A percentile compares a stretch with the other conserved stretches of the same genome.
Conservation (phyloP, 768 basidiomycete species). For the Mycena vulgaris region DNA sequence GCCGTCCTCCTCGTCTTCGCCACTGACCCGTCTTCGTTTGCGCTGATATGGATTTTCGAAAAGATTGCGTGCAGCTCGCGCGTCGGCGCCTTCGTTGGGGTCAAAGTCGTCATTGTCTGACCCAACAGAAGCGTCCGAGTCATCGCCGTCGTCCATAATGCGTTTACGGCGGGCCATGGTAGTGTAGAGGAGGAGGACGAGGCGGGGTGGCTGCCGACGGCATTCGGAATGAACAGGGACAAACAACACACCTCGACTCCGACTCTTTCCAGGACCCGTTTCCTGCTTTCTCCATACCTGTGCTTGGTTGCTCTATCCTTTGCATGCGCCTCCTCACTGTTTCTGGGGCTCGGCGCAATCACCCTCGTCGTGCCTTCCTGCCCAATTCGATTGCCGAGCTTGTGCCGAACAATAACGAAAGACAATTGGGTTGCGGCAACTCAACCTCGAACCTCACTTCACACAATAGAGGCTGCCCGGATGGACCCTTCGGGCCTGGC, state of each 20-base stretch:
- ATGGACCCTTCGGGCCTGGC: neutral
- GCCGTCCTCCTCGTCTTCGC: conserved; percentile 82
- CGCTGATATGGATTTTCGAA: conserved; percentile 84
- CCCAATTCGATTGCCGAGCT: conserved; percentile 19
- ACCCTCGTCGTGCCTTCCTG: no score
- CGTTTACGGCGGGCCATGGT: conserved; percentile 85
- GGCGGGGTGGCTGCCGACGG: neutral
- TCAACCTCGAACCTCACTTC: neutral
- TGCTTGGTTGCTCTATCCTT: no score
- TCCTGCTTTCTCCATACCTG: no score
- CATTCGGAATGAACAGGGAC: neutral
- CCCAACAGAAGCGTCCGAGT: conserved; percentile 76
- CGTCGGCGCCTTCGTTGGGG: conserved; percentile 71
- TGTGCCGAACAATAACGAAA: conserved; percentile 28
- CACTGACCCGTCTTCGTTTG: conserved; percentile 76
- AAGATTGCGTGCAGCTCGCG: conserved; percentile 79
- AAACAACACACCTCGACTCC: no score
- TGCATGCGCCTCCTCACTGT: no score
- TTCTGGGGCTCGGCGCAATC: no score
- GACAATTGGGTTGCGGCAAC: conserved; percentile 1
- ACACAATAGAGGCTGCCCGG: conserved; percentile 25
- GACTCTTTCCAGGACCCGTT: no score
- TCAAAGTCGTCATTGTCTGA: conserved; percentile 65
- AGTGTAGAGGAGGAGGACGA: neutral
- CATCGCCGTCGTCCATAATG: conserved; percentile 78